Conservation (phyloP, 2,329 filamentous ascomycete species). For the Neurospora crassa region DNA sequence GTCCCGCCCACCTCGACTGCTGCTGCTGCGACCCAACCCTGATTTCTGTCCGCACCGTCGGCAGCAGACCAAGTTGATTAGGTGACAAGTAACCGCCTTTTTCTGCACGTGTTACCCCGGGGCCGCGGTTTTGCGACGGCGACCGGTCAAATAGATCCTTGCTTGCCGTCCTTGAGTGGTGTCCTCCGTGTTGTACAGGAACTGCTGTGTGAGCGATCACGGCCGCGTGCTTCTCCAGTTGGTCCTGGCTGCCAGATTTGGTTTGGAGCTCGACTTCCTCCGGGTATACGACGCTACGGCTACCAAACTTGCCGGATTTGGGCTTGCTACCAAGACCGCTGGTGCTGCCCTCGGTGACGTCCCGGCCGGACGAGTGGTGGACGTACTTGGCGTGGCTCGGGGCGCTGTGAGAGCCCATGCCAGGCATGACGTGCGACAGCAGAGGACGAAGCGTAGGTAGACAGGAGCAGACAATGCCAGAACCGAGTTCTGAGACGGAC, state of each 20-base stretch:
- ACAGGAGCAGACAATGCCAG: constrained; percentile 27
- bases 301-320: constrained; percentile 6
- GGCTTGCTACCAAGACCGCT: constrained; percentile 5
- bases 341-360: constrained; percentile 5
- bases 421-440: constrained; percentile 9
- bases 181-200: too few relatives aligned
- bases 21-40: constrained; percentile 6
- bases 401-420: constrained; percentile 6
- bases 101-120: background rate
- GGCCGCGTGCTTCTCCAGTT: constrained; percentile 2
- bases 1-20: background rate
- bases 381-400: constrained; percentile 11
- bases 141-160: background rate
- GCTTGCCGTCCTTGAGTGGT: background rate
- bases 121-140: background rate
- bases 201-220: background rate
- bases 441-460: constrained; percentile 25
- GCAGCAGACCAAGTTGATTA: constrained; percentile 9
- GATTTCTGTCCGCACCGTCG: constrained; percentile 16
- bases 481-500: constrained; percentile 27
- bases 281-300: constrained; percentile 13
- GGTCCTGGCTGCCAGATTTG: constrained; percentile 12
- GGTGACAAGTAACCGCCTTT: background rate
- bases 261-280: constrained; percentile 17
- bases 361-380: constrained; percentile 9